A percentile compares a stretch with the other conserved stretches of the same genome.
Conservation (phyloP, 148 eudicot species). For the Cornus florida region DNA sequence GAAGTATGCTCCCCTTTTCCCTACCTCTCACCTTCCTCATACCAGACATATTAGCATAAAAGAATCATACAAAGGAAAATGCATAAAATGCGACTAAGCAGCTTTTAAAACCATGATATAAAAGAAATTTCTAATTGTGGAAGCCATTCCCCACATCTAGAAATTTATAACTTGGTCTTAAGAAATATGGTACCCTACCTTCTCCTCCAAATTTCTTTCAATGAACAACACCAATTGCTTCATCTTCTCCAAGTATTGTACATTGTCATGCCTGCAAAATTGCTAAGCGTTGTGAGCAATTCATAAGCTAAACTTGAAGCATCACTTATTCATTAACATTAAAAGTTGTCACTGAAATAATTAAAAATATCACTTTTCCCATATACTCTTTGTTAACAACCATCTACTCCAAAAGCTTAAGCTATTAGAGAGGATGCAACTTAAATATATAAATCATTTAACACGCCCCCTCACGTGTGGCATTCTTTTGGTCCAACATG, state of each 20-base stretch:
- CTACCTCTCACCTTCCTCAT: too few relatives aligned
- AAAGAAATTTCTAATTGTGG: not conserved
- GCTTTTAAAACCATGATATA: slow-evolving; percentile 5
- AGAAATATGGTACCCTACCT: slow-evolving; percentile 38
- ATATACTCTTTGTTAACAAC: not conserved
- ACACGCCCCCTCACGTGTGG: too few relatives aligned
- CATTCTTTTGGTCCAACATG: too few relatives aligned
- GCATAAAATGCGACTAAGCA: not conserved
- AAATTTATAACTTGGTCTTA: not conserved
- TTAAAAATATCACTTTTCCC: not conserved
- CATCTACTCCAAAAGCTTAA: too few relatives aligned
- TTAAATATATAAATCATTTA: too few relatives aligned
- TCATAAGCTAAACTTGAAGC: slow-evolving; percentile 9
- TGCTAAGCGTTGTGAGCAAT: slow-evolving; percentile 15
- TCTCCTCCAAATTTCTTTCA: slow-evolving; percentile 84
- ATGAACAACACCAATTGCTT: slow-evolving; percentile 80
- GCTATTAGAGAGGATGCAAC: too few relatives aligned
- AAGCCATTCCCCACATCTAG: slow-evolving; percentile 6
- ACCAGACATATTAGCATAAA: not conserved
- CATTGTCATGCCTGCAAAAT: slow-evolving; percentile 79
- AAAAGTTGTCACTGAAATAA: not conserved
- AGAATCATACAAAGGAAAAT: slow-evolving; percentile 3
- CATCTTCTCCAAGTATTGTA: slow-evolving; percentile 92
- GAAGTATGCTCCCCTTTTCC: too few relatives aligned
- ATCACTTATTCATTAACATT: not conserved